phyloP scores from a whole-genome alignment of 2,329 filamentous ascomycete species.

The Ambrosiella cleistominuta region DNA sequence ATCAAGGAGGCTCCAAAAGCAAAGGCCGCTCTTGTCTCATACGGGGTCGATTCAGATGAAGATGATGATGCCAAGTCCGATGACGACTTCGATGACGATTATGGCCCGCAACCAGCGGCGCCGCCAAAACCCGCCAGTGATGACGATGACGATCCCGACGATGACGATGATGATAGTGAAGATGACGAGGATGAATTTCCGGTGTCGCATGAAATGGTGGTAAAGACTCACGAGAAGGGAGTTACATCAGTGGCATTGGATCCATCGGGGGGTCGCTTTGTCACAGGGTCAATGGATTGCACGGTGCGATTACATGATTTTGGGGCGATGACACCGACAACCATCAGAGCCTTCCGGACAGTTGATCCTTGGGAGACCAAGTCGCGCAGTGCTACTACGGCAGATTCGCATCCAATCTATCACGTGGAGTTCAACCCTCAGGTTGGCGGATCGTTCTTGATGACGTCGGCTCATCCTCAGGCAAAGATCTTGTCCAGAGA shows the following conservation, averaged over 20 bases:
- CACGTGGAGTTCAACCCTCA: constrained; percentile 73
- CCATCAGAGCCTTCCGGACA: constrained; percentile 80
- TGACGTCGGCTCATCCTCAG: constrained; percentile 75
- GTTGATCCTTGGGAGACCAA: constrained; percentile 75
- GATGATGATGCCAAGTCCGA: constrained; percentile 19
- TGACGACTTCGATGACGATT: constrained; percentile 28
- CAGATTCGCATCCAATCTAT: constrained; percentile 78
- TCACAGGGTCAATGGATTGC: constrained; percentile 84
- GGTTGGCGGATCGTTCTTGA: constrained; percentile 57
- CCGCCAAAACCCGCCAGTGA: constrained; percentile 24
- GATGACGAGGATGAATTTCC: constrained; percentile 79
- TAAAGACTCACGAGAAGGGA: constrained; percentile 82
- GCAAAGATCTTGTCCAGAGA: constrained; percentile 80
- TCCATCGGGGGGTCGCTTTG: constrained; percentile 64
- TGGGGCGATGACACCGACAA: constrained; percentile 85
- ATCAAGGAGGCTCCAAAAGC: constrained; percentile 13
- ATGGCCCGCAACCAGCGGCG: constrained; percentile 22
- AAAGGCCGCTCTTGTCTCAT: constrained; percentile 11
- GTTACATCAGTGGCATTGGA: constrained; percentile 75
- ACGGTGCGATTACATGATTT: constrained; percentile 89
- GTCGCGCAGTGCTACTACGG: constrained; percentile 36
- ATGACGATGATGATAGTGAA: constrained; percentile 40
- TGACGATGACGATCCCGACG: constrained; percentile 29
- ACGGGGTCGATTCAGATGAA: constrained; percentile 13
- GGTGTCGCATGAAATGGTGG: constrained; percentile 76